These are phyloP conservation scores for Phaeodactylum tricornutum DNA, from an alignment of 108 stramenopile species.

Conservation along the genomic window DNA sequence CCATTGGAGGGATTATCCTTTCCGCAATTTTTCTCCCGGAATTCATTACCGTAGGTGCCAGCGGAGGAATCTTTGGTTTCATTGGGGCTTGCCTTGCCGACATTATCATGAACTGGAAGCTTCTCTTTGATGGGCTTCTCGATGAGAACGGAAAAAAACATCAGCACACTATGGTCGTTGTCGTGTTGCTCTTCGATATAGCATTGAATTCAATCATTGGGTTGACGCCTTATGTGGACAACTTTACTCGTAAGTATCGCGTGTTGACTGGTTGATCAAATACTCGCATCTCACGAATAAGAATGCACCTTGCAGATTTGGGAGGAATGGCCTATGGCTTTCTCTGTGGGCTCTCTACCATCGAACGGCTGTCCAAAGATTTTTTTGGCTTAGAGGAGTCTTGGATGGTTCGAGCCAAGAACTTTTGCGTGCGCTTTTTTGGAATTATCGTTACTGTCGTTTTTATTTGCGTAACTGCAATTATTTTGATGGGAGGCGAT, in stretches of 20 bases:
- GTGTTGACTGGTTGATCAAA: constrained; percentile 4
- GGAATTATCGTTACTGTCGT: constrained; percentile 53
- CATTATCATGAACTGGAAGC: constrained; percentile 88
- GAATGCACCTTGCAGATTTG: too few relatives aligned
- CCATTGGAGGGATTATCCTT: constrained; percentile 80
- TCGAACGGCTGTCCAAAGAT: constrained; percentile 53
- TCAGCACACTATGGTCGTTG: constrained; percentile 56
- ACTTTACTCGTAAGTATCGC: constrained; percentile 64
- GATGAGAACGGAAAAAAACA: constrained; percentile 57
- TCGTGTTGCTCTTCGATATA: constrained; percentile 67
- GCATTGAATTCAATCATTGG: constrained; percentile 75
- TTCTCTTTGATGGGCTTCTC: constrained; percentile 68
- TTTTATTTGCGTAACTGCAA: constrained; percentile 38
- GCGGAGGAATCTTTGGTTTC: constrained; percentile 89
- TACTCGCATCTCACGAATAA: too few relatives aligned
- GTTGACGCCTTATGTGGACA: constrained; percentile 82
- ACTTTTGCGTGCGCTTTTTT: constrained; percentile 52
- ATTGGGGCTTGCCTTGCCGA: constrained; percentile 88
- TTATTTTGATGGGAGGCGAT: constrained; percentile 51
- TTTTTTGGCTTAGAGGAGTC: constrained; percentile 71
- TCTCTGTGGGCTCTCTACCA: constrained; percentile 66
- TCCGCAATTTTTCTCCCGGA: constrained; percentile 85
- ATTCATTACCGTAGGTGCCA: constrained; percentile 86
- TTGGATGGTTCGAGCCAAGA: constrained; percentile 33
- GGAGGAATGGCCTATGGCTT: constrained; percentile 68